Evolutionary conservation across 2,329 filamentous ascomycete species (phyloP).

Genomic region (Sarocladium kiliense): DNA sequence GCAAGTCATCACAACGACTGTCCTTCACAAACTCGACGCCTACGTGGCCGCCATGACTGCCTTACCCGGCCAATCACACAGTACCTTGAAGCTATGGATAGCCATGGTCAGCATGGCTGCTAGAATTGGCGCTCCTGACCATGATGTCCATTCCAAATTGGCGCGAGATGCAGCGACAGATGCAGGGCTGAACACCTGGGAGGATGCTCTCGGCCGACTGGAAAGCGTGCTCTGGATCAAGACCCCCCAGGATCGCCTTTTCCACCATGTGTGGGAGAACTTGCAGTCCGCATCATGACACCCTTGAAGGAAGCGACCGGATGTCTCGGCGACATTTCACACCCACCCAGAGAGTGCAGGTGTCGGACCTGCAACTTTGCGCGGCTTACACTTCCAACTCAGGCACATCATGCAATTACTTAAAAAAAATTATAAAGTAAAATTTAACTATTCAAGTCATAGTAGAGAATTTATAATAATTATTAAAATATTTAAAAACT

Average conservation of each 20-base stretch:
- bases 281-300: not conserved
- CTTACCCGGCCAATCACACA: conserved; percentile 7
- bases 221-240: conserved; percentile 25
- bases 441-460: too few relatives aligned
- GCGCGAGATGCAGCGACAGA: conserved; percentile 12
- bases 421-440: too few relatives aligned
- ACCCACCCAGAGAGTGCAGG: too few relatives aligned
- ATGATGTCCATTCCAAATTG: conserved; percentile 23
- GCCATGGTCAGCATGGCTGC: conserved; percentile 34
- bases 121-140: conserved; percentile 20
- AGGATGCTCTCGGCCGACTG: conserved; percentile 13
- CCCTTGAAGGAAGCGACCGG: not conserved
- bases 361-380: too few relatives aligned
- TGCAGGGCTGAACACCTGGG: conserved; percentile 8
- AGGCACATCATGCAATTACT: too few relatives aligned
- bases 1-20: conserved; percentile 28
- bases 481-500: too few relatives aligned
- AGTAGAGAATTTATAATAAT: too few relatives aligned
- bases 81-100: conserved; percentile 36
- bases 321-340: not conserved
- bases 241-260: conserved; percentile 15
- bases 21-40: conserved; percentile 26
- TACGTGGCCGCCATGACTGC: conserved; percentile 20
- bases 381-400: too few relatives aligned
- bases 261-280: conserved; percentile 13